Base-by-base conservation (phyloP, 768 basidiomycete species). In the Boletus rufocinnamomeus region DNA sequence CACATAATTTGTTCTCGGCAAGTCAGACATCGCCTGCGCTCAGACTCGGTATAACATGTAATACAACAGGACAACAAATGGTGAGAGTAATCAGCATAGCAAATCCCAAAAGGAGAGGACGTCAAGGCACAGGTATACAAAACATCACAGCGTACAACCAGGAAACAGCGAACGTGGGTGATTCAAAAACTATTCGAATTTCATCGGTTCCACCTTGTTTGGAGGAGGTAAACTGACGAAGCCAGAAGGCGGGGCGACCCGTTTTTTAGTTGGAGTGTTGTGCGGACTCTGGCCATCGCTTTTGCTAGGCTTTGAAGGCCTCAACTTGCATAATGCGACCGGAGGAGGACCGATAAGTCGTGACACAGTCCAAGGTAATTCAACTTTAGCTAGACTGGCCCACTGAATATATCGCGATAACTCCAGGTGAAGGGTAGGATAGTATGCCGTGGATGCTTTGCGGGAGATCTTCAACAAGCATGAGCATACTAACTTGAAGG, bases 371-470 rank as follows among this genome's bases (percentile, higher is more conserved):
- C 88, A 94, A 7, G 95, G 93, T 37, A 95, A 71, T 64, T 91
- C 87, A 64, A 85, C 89, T 35, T 86, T 86, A 40, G 91, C 82
- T 17, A 80, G 77, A 27, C 74, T 74, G 3, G 88, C 85, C 60
- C 85, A 80, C 1, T 82, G 77, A 62, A 98, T 81, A 71, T 98
- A 98, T 34, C 95, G 85, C 16, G 94, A 84, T 51, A 99, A 78
- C 73, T 99, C 96, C 41, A 98, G 86, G 73, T 99, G 97, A 2
- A 99, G 82, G 4, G 86, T 89, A 0, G 95, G 93, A 72, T 99
- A 99, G 74, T 97, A 98, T 14, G 89, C 87, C 25, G 89, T 86
- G 19, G 95, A 98, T 17, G 97, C 94, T 74, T 98, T 98, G 51
- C 97, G 90, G 1, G 93, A 85, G 45, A 95, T 93, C 95, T 98